A percentile compares a stretch with the other conserved stretches of the same genome.
phyloP scores from a whole-genome alignment of 2,329 filamentous ascomycete species.

The Arachnopeziza araneosa region DNA sequence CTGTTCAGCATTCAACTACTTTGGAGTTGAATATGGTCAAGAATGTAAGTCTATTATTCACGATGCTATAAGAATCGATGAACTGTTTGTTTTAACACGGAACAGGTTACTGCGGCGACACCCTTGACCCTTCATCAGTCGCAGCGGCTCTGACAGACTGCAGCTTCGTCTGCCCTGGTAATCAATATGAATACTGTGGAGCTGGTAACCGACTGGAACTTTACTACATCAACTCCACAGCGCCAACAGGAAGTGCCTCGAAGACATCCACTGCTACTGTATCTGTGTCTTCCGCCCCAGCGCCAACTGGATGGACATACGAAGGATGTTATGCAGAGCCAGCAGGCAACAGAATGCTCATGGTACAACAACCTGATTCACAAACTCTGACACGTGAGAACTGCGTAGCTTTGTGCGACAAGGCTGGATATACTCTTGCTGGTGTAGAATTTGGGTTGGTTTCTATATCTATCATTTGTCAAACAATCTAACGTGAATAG shows the following conservation, averaged over 20 bases:
- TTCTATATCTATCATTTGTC: background rate
- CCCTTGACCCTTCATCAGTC: constrained; percentile 6
- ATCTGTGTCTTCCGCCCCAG: constrained; percentile 1
- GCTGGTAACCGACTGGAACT: constrained; percentile 23
- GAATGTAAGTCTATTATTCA: constrained; percentile 18
- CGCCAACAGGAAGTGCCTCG: constrained; percentile 3
- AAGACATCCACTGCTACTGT: constrained; percentile 4
- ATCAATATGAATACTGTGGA: constrained; percentile 29
- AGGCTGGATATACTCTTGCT: constrained; percentile 23
- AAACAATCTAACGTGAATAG: constrained; percentile 21
- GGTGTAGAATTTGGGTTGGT: constrained; percentile 29
- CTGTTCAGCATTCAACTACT: constrained; percentile 25
- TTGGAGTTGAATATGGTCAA: constrained; percentile 32
- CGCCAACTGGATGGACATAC: constrained; percentile 21
- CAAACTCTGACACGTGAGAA: constrained; percentile 17
- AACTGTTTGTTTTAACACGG: background rate
- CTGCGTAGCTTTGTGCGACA: constrained; percentile 30
- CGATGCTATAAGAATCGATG: background rate
- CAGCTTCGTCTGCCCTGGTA: constrained; percentile 22
- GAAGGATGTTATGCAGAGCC: constrained; percentile 23
- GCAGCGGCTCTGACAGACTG: constrained; percentile 28
- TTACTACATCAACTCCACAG: constrained; percentile 4
- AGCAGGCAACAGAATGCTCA: constrained; percentile 17
- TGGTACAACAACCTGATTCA: constrained; percentile 7
- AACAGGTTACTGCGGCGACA: constrained; percentile 21